Base-by-base conservation (phyloP, 1,284 basidiomycete genomes). In the Heterobasidion parviporum region DNA sequence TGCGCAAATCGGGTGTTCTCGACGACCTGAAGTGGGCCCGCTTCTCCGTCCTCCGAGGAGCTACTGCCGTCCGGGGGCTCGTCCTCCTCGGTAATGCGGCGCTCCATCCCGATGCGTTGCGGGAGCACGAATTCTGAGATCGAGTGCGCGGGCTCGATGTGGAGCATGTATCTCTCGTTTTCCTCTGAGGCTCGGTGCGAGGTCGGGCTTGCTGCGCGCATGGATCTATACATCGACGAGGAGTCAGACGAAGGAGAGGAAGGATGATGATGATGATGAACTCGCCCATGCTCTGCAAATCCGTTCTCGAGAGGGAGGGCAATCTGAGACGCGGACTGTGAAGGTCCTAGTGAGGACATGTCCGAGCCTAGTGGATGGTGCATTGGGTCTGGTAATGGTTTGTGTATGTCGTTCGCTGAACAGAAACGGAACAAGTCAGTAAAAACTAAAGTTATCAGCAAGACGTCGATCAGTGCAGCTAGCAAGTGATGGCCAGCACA, bases 121-220 rank as follows among this genome's bases (percentile, higher is more conserved):
- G 78, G 74, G 20, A 76, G 54, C 5, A 65, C 62, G 47, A 72
- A 59, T 16, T 82, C 80, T 1, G 74, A 70, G 50, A 83, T 81
- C 26, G 80, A 69, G 57, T 86, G 83, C 1, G 84, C 78, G 0
- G 84, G 78, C 1, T 81, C 81, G 53, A 86, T 74, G 10, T 63
- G 56, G 12, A 72, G 62, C 3, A 64, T 63, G 35, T 16, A 43
- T 7, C 35, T 50, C 8, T 53, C 15, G 8, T 50, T 12, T 8
- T 45, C 45, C 12, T 57, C 52, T 26, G 26, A 26, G 26, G 44
- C 20, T 50, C 48, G 38, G 34, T 58, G 44, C 4, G 26, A 14
- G 2, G 12, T 15, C 33, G 54, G 48, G 49, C 54, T 38, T 20
- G 43, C 18, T 9, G 74, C 26, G 16, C 10, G 16, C 18, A 18